Conservation (phyloP, 768 basidiomycete genomes). For the Collybia sordida region DNA sequence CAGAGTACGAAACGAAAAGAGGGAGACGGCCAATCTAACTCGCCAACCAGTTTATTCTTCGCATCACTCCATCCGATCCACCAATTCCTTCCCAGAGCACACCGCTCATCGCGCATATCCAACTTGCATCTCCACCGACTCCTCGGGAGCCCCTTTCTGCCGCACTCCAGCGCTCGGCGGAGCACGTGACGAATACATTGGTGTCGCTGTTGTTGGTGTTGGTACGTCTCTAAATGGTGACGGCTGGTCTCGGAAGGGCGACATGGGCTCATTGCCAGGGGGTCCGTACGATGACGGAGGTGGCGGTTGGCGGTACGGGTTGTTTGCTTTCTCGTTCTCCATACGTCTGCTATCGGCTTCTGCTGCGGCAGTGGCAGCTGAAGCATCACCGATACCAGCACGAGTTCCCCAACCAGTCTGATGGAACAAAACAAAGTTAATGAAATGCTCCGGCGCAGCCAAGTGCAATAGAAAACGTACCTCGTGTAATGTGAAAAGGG, state of each 20-base stretch:
- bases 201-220: constrained; percentile 14
- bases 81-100: background rate
- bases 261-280: constrained; percentile 12
- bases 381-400: constrained; percentile 85
- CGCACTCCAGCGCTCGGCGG: constrained; percentile 13
- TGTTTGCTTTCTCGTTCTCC: constrained; percentile 32
- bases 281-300: constrained; percentile 3
- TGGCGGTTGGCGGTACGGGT: constrained; percentile 25
- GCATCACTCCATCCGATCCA: background rate
- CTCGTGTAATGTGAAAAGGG: constrained; percentile 87
- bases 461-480: constrained; percentile 33
- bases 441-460: background rate
- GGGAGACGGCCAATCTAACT: too few relatives aligned
- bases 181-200: constrained; percentile 18
- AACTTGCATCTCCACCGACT: constrained; percentile 34
- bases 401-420: constrained; percentile 96
- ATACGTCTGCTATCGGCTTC: constrained; percentile 27
- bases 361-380: constrained; percentile 71
- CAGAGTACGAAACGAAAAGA: too few relatives aligned
- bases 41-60: too few relatives aligned
- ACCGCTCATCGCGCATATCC: constrained; percentile 30
- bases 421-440: constrained; percentile 1
- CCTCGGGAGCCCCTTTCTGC: constrained; percentile 25
- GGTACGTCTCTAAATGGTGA: constrained; percentile 24
- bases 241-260: constrained; percentile 29